A percentile compares a stretch with the other conserved stretches of the same genome.
Evolutionary conservation across 257 asterid species (phyloP).

Genomic region (Coffea canephora): DNA sequence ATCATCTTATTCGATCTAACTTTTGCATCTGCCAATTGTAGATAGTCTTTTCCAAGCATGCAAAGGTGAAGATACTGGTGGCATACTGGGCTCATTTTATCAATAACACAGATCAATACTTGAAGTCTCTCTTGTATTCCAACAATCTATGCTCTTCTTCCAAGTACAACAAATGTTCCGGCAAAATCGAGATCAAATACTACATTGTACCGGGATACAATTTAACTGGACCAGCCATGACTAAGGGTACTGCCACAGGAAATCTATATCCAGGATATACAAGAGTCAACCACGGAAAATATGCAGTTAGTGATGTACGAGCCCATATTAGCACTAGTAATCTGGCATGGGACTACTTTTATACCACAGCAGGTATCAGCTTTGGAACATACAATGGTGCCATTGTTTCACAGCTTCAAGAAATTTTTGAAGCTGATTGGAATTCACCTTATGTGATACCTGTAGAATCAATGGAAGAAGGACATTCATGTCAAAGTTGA

Average conservation of each 20-base stretch:
- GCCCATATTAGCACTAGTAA: constrained; percentile 87
- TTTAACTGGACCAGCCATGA: constrained; percentile 64
- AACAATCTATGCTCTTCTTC: constrained; percentile 72
- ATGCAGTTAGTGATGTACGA: constrained; percentile 69
- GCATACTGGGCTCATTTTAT: constrained; percentile 77
- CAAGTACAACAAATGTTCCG: constrained; percentile 54
- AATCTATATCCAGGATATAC: constrained; percentile 69
- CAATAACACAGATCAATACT: constrained; percentile 59
- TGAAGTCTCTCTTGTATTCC: constrained; percentile 69
- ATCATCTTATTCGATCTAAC: not conserved
- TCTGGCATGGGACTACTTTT: constrained; percentile 86
- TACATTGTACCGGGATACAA: constrained; percentile 77
- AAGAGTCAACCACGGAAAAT: constrained; percentile 82
- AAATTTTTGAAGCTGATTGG: constrained; percentile 87
- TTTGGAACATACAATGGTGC: constrained; percentile 66
- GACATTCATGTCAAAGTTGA: constrained; percentile 42
- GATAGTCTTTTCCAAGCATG: constrained; percentile 75
- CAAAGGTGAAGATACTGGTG: constrained; percentile 61
- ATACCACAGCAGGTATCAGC: constrained; percentile 69
- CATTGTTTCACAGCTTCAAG: constrained; percentile 68
- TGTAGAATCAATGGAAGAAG: constrained; percentile 48
- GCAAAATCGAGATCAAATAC: constrained; percentile 76
- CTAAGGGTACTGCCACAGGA: constrained; percentile 45
- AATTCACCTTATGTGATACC: constrained; percentile 67
- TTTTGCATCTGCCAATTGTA: constrained; percentile 9